Evolutionary conservation across 1,284 basidiomycete species (phyloP).

Genomic region (Phellopilus nigrolimitatus): DNA sequence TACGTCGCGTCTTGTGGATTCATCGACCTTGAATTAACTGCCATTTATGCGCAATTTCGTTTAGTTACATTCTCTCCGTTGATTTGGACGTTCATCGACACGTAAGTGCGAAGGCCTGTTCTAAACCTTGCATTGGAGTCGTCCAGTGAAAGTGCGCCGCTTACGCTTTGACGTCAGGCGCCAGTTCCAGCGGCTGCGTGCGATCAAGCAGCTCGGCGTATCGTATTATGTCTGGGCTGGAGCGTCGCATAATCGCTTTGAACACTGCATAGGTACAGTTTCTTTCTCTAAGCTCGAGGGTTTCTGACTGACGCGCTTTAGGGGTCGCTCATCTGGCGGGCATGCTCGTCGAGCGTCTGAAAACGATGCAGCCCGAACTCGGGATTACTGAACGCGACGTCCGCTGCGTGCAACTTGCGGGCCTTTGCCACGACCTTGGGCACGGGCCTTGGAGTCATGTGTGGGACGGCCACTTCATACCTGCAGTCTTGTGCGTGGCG

Average conservation of each 20-base stretch:
- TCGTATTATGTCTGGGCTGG: constrained; percentile 71
- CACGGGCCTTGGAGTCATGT: constrained; percentile 75
- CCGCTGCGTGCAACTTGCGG: constrained; percentile 63
- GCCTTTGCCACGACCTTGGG: constrained; percentile 68
- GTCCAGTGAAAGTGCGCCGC: neutral
- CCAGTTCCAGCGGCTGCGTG: constrained; percentile 69
- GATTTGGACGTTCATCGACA: constrained; percentile 42
- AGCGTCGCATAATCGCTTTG: constrained; percentile 74
- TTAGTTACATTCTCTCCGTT: constrained; percentile 35
- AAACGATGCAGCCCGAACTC: constrained; percentile 55
- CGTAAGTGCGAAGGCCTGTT: constrained; percentile 29
- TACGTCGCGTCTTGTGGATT: constrained; percentile 27
- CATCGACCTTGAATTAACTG: constrained; percentile 8
- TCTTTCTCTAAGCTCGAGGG: neutral
- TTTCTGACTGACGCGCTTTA: constrained; percentile 26
- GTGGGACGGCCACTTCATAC: constrained; percentile 65
- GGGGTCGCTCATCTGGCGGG: constrained; percentile 70
- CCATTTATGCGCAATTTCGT: neutral
- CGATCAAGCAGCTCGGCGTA: constrained; percentile 74
- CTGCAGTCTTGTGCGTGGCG: constrained; percentile 44
- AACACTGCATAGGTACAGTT: constrained; percentile 65
- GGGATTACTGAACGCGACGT: constrained; percentile 63
- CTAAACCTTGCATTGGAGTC: neutral
- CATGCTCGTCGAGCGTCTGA: constrained; percentile 51
- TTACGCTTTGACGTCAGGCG: constrained; percentile 37